These are phyloP conservation scores for Cenchrus fungigraminus DNA, from an alignment of 176 grass and related monocot genomes.

Conservation along the genomic window DNA sequence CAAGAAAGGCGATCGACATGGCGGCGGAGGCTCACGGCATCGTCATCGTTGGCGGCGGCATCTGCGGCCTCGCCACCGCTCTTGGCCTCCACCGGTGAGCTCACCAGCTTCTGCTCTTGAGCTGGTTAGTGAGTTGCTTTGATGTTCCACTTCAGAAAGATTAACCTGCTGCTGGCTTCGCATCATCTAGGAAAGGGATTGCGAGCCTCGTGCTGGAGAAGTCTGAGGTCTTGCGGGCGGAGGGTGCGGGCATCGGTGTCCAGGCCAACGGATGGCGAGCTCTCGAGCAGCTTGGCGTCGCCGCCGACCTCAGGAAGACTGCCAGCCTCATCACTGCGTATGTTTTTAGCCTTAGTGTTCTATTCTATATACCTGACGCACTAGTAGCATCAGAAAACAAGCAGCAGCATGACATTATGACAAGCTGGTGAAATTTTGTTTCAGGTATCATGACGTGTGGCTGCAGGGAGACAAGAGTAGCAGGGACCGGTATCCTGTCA, in stretches of 20 bases:
- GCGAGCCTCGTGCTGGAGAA: conserved; percentile 57
- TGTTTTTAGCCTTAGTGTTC: neutral
- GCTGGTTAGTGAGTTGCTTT: too few species aligned
- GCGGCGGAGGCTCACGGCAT: conserved; percentile 31
- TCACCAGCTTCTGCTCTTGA: too few species aligned
- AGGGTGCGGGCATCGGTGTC: conserved; percentile 46
- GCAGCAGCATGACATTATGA: neutral
- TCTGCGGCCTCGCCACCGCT: conserved; percentile 57
- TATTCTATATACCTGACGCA: too few species aligned
- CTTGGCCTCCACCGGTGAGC: conserved; percentile 46
- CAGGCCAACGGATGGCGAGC: conserved; percentile 59
- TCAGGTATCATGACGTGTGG: conserved; percentile 27
- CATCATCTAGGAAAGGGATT: conserved; percentile 55
- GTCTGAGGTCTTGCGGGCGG: conserved; percentile 33
- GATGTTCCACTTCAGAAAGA: neutral
- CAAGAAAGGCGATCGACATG: neutral
- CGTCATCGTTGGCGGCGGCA: conserved; percentile 59
- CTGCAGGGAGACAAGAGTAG: neutral
- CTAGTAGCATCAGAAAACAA: too few species aligned
- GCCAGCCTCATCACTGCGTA: neutral
- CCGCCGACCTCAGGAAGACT: conserved; percentile 29
- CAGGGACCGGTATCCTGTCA: neutral
- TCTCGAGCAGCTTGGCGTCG: conserved; percentile 47
- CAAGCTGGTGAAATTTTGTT: neutral
- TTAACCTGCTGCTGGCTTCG: neutral